Evolutionary conservation across 1,139 yeast genomes (phyloP).

Genomic region (Blastobotrys apis): DNA sequence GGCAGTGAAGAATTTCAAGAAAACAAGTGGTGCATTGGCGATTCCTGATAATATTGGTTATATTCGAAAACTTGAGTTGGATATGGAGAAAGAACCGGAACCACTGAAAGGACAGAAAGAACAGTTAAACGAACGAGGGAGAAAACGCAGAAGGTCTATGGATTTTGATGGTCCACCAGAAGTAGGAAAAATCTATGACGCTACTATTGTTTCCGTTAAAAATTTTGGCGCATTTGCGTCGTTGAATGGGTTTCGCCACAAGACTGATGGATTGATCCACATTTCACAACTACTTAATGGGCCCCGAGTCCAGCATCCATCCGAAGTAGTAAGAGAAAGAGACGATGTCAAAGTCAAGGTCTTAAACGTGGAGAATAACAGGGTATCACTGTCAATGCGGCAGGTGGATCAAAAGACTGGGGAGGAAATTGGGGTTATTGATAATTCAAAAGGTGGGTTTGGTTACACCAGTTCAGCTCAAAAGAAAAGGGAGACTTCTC

Average conservation of each 20-base stretch:
- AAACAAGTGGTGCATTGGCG: conserved; percentile 21
- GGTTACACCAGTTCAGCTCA: conserved; percentile 6
- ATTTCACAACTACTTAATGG: conserved; percentile 57
- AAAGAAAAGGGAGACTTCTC: conserved; percentile 62
- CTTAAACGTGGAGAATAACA: conserved; percentile 43
- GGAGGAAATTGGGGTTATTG: conserved; percentile 29
- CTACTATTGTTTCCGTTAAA: conserved; percentile 55
- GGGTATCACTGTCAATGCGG: conserved; percentile 63
- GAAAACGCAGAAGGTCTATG: conserved; percentile 13
- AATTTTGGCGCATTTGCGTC: conserved; percentile 77
- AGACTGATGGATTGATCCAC: conserved; percentile 62
- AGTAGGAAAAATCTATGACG: conserved; percentile 50
- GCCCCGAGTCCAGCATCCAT: conserved; percentile 51
- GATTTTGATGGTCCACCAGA: conserved; percentile 29
- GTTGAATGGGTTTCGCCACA: conserved; percentile 38
- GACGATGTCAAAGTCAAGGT: conserved; percentile 69
- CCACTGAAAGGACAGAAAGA: not conserved
- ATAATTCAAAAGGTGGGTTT: not conserved
- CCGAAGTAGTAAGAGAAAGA: conserved; percentile 52
- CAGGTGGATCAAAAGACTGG: conserved; percentile 75
- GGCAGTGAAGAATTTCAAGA: conserved; percentile 13
- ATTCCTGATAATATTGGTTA: conserved; percentile 21
- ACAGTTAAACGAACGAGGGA: conserved; percentile 6
- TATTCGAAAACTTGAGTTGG: conserved; percentile 1
- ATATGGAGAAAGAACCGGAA: not conserved